phyloP scores from a whole-genome alignment of 345 rosid genomes.

The Iberis pinnata region DNA sequence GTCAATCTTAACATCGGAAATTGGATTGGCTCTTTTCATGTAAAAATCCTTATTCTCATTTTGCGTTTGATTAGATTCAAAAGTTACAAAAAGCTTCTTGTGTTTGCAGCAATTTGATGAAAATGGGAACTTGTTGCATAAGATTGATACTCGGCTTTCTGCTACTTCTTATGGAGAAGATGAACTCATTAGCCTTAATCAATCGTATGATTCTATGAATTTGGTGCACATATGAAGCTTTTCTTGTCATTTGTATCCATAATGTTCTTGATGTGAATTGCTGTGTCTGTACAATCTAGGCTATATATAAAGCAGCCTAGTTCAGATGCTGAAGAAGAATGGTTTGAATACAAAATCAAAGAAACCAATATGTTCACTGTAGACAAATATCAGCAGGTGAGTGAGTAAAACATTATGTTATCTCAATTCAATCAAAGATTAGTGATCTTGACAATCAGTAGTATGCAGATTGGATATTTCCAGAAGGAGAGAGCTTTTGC shows the following conservation, averaged over 20 bases:
- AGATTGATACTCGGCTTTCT: constrained; percentile 59
- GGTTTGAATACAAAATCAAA: constrained; percentile 91
- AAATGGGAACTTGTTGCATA: constrained; percentile 59
- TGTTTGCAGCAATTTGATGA: constrained; percentile 78
- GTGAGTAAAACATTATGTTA: not conserved
- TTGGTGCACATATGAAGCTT: too few relatives aligned
- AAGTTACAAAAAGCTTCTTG: not conserved
- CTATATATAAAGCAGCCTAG: constrained; percentile 75
- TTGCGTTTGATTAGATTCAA: not conserved
- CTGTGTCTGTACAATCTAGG: constrained; percentile 29
- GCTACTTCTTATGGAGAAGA: constrained; percentile 80
- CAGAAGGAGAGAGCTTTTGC: constrained; percentile 76
- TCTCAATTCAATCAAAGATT: constrained; percentile 31
- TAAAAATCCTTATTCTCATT: constrained; percentile 8
- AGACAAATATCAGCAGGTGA: constrained; percentile 89
- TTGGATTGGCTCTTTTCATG: constrained; percentile 84
- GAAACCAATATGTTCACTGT: constrained; percentile 91
- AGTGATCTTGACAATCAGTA: too few relatives aligned
- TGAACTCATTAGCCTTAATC: constrained; percentile 79
- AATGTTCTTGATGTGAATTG: too few relatives aligned
- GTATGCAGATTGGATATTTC: constrained; percentile 87
- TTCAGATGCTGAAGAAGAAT: constrained; percentile 55
- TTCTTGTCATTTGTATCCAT: too few relatives aligned
- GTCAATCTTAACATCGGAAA: constrained; percentile 60
- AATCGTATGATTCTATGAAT: too few relatives aligned